Base-by-base conservation (phyloP, 306 rosid genomes). In the Amphicarpaea edgeworthii region DNA sequence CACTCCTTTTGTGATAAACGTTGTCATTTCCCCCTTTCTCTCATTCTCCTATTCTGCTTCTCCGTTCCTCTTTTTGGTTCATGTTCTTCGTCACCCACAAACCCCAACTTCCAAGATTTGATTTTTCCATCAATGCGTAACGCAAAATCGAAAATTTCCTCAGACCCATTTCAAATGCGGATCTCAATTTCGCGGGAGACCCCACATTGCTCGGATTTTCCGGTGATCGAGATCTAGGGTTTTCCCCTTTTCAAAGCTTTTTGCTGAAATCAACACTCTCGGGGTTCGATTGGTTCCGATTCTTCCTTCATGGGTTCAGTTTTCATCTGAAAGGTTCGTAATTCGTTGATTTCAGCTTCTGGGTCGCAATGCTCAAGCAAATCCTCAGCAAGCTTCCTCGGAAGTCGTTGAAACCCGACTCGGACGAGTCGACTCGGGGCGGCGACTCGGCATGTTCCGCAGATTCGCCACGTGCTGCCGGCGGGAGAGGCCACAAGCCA, bases 341-440 rank as follows among this genome's bases (percentile, higher is more conserved):
- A 42, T 77, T 34, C 5, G 19, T 47, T 43, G 34, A 60, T 45
- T 73, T 55, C 55, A 26, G 82, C 55, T 77, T 80, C 82, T 78
- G 79, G 82, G 40, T 61, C 71, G 77, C 85, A 72, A 94, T 94
- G 98, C 85, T 94, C 49, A 94, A 87, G 88, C 94, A 94, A 83
- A 59, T 91, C 58, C 83, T 91, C 68, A 90, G 90, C 60, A 91
- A 83, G 77, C 88, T 90, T 71, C 96, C 96, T 46, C 83, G 93
- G 80, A 91, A 91, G 58, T 85, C 97, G 6, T 67, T 76, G 9
- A 88, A 90, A 42, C 64, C 84, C 12, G 91, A 93, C 76, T 72
- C 83, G 72, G 84, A 78, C 53, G 93, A 83, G 79, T 55, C 79
- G 2, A 16, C 32, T 12, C 77, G 73, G 40, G 49, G 73, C 1